Evolutionary conservation across 305 asterid species (phyloP).

Genomic region (Fraxinus baroniana): DNA sequence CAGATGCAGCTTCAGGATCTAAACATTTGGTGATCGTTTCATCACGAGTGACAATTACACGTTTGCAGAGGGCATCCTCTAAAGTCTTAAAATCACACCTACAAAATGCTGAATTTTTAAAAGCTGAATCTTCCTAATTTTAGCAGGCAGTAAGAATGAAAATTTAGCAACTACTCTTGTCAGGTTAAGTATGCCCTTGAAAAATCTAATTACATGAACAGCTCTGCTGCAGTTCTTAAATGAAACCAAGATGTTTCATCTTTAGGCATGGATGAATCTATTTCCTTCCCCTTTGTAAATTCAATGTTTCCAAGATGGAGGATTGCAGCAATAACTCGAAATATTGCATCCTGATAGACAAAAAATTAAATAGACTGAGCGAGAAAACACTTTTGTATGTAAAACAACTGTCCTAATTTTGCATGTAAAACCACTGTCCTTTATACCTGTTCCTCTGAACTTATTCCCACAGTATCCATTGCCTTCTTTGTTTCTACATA

Average conservation of each 20-base stretch:
- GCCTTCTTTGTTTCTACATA: constrained; percentile 85
- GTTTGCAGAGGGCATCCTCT: constrained; percentile 93
- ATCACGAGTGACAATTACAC: constrained; percentile 94
- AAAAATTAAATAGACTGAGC: constrained; percentile 14
- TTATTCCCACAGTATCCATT: constrained; percentile 97
- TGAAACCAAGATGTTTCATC: constrained; percentile 95
- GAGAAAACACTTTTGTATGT: constrained; percentile 5
- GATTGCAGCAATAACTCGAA: constrained; percentile 93
- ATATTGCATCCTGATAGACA: constrained; percentile 76
- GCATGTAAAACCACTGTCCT: constrained; percentile 15
- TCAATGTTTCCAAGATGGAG: constrained; percentile 98
- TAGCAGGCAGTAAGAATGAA: constrained; percentile 7
- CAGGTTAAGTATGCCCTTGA: constrained; percentile 15
- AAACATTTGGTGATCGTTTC: constrained; percentile 85
- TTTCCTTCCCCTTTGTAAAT: constrained; percentile 82
- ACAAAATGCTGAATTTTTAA: constrained; percentile 24
- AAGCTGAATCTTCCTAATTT: not conserved
- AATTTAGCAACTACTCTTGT: constrained; percentile 1
- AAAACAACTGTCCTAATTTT: constrained; percentile 8
- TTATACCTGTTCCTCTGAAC: constrained; percentile 79
- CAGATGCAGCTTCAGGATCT: constrained; percentile 87
- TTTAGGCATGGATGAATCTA: constrained; percentile 92
- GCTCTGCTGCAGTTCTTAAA: constrained; percentile 89
- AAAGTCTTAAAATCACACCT: constrained; percentile 94
- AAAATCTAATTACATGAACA: constrained; percentile 68